These are phyloP conservation scores for Colletotrichum phormii DNA, from an alignment of 2,329 filamentous ascomycete species.

Conservation along the genomic window DNA sequence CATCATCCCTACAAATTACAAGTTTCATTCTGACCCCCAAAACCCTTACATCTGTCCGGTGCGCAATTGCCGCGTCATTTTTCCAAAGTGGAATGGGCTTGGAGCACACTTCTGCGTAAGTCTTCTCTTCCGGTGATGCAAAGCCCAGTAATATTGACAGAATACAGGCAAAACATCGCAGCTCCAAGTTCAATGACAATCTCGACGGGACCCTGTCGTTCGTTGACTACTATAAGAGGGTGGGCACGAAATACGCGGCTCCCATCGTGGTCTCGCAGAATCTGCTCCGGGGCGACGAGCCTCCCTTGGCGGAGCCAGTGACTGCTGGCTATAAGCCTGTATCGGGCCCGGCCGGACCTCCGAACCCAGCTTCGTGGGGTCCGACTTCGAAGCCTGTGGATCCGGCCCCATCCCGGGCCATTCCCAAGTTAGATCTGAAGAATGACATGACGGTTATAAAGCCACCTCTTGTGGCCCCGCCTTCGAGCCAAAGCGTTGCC, in stretches of 20 bases:
- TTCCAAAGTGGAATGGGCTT: conserved; percentile 38
- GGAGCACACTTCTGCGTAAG: conserved; percentile 40
- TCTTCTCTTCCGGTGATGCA: neutral
- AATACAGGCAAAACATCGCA: conserved; percentile 37
- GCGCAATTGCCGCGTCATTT: conserved; percentile 48
- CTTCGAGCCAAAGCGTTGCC: no score
- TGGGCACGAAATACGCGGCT: neutral
- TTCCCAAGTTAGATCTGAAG: no score
- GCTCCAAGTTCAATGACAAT: conserved; percentile 52
- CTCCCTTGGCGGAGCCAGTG: conserved; percentile 35
- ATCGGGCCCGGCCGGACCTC: neutral
- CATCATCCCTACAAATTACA: conserved; percentile 48
- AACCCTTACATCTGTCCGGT: conserved; percentile 51
- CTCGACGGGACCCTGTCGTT: conserved; percentile 52
- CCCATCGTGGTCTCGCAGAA: conserved; percentile 43
- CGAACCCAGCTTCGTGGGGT: neutral
- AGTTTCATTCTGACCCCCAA: conserved; percentile 39
- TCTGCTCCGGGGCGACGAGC: conserved; percentile 37
- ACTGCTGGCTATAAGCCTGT: neutral
- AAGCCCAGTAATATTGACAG: neutral
- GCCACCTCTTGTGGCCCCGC: no score
- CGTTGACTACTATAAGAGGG: conserved; percentile 36
- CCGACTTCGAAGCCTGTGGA: neutral
- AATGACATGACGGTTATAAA: no score
- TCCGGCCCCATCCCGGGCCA: no score